These are phyloP conservation scores for Lolium multiflorum DNA, from an alignment of 176 grass and related monocot genomes.

Conservation along the genomic window DNA sequence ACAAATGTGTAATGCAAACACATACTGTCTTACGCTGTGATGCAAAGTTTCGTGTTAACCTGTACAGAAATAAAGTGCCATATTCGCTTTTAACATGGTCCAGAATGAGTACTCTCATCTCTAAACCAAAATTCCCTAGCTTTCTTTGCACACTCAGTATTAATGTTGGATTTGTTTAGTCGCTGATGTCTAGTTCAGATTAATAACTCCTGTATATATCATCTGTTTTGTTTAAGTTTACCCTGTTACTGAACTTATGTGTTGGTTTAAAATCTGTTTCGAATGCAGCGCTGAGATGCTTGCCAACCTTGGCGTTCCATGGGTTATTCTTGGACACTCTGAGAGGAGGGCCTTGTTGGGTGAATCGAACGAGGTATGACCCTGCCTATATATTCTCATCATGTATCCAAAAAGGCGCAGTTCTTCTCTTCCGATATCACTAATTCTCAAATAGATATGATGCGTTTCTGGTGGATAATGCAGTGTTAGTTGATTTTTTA, in stretches of 20 bases:
- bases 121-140: not conserved
- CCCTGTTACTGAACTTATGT: not conserved
- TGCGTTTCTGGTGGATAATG: not conserved
- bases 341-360: conserved; percentile 89
- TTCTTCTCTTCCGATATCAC: too few species aligned
- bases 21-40: not conserved
- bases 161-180: conserved; percentile 1
- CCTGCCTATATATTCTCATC: not conserved
- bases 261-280: not conserved
- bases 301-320: conserved; percentile 79
- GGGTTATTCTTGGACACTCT: conserved; percentile 97
- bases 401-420: not conserved
- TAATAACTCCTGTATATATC: not conserved
- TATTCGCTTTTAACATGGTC: not conserved
- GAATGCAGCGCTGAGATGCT: conserved; percentile 95
- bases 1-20: not conserved
- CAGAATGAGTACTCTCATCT: not conserved
- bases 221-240: not conserved
- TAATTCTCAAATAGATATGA: not conserved
- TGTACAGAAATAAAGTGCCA: not conserved
- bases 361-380: conserved; percentile 88
- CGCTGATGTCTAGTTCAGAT: not conserved
- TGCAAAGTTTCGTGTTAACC: not conserved
- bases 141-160: not conserved
- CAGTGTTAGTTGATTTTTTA: not conserved